Evolutionary conservation across 495 filamentous ascomycete genomes (phyloP), one percentile per base, ranked within the genome.

Genomic region (Penicillium argentinense): DNA sequence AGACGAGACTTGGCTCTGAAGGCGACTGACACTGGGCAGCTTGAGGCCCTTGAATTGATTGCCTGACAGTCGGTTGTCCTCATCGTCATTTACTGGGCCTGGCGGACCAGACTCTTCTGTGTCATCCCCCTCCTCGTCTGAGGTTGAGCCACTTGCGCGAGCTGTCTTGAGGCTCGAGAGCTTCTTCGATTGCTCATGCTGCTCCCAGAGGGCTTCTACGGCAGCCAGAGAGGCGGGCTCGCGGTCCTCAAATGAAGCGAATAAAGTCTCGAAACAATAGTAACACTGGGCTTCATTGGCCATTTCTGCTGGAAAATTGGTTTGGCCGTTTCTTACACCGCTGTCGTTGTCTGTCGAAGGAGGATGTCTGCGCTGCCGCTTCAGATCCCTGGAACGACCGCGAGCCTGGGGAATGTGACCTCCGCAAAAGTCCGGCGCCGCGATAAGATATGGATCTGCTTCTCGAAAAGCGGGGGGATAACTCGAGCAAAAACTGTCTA

Each of bases 221-320:
- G 85, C 71, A 26, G 68, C 45, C 5, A 97, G 80, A 40, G 67
- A 73, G 50, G 76, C 77, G 36, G 72, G 74, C 60, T 71, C 69
- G 11, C 81, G 76, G 39, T 78, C 68, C 57, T 87, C 76, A 37
- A 87, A 81, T 47, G 72, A 79, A 17, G 87, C 81, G 12, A 75
- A 61, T 4, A 98, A 86, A 14, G 73, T 71, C 67, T 98, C 91
- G 76, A 97, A 97, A 71, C 89, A 95, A 69, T 83, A 95, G 47
- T 88, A 83, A 62, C 91, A 97, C 56, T 97, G 91, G 30, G 83
- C 83, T 38, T 78, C 62, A 29, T 83, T 85, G 19, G 93, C 91
- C 92, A 97, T 98, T 12, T 32, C 49, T 42, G 38, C 24, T 32
- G n/a, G 13, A n/a, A n/a, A n/a, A n/a, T n/a, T n/a, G 29, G 37